These are phyloP conservation scores for Piedraia hortae DNA, from an alignment of 2,329 filamentous ascomycete genomes.

Conservation along the genomic window DNA sequence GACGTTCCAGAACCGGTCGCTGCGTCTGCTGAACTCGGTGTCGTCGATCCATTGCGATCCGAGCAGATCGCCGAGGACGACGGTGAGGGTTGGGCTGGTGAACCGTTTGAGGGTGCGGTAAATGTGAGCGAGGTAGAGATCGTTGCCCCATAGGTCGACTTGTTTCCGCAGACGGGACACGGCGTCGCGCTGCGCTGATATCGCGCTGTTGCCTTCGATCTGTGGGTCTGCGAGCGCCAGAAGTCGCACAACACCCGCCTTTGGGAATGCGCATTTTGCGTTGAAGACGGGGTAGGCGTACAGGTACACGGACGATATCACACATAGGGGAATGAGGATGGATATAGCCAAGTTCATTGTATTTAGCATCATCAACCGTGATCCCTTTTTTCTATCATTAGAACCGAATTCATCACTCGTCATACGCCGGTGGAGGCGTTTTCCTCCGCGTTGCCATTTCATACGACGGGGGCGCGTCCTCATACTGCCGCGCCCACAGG, in stretches of 20 bases:
- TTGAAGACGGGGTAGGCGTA: too few relatives aligned
- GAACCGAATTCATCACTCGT: too few relatives aligned
- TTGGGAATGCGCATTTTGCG: too few relatives aligned
- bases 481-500: conserved; percentile 8
- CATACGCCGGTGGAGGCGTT: conserved; percentile 11
- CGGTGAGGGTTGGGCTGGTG: conserved; percentile 59
- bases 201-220: conserved; percentile 70
- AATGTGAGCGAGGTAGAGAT: conserved; percentile 81
- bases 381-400: too few relatives aligned
- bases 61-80: conserved; percentile 69
- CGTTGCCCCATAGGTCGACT: conserved; percentile 75
- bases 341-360: too few relatives aligned
- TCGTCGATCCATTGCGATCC: conserved; percentile 89
- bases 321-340: too few relatives aligned
- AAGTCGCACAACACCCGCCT: too few relatives aligned
- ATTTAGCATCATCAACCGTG: too few relatives aligned
- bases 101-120: conserved; percentile 67
- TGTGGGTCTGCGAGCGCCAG: conserved; percentile 79
- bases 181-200: conserved; percentile 40
- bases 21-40: conserved; percentile 51
- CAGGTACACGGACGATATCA: too few relatives aligned
- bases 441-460: conserved; percentile 7
- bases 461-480: conserved; percentile 9
- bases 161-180: conserved; percentile 48
- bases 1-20: conserved; percentile 12